These are phyloP conservation scores for Solanum chacoense DNA, from an alignment of 305 asterid genomes.

Conservation along the genomic window DNA sequence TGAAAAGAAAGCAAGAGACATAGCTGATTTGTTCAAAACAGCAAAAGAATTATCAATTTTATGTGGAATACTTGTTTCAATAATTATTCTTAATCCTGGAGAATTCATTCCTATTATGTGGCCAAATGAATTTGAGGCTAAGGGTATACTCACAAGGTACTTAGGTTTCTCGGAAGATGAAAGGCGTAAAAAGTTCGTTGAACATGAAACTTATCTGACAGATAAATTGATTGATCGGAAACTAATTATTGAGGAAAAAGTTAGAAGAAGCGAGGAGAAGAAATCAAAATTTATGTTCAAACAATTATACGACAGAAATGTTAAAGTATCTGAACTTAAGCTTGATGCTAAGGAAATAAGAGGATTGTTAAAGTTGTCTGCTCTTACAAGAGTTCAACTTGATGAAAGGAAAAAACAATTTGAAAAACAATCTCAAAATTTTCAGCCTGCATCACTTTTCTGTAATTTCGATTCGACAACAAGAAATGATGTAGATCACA, in stretches of 20 bases:
- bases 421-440: neutral
- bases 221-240: neutral
- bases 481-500: neutral
- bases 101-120: neutral
- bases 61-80: neutral
- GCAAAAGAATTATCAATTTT: neutral
- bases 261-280: neutral
- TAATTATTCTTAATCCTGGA: neutral
- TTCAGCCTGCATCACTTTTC: neutral
- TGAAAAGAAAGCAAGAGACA: neutral
- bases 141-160: neutral
- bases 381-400: neutral
- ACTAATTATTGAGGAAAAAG: neutral
- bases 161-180: neutral
- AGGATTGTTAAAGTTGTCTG: neutral
- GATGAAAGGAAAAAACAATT: neutral
- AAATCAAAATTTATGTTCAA: neutral
- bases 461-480: neutral
- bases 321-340: neutral
- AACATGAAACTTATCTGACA: neutral
- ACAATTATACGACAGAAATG: neutral
- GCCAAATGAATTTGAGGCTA: neutral
- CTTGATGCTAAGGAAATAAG: neutral
- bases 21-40: neutral
- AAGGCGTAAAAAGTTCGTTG: neutral